Conservation (phyloP, 73 alveolate species). For the Tetrahymena elliotti region DNA sequence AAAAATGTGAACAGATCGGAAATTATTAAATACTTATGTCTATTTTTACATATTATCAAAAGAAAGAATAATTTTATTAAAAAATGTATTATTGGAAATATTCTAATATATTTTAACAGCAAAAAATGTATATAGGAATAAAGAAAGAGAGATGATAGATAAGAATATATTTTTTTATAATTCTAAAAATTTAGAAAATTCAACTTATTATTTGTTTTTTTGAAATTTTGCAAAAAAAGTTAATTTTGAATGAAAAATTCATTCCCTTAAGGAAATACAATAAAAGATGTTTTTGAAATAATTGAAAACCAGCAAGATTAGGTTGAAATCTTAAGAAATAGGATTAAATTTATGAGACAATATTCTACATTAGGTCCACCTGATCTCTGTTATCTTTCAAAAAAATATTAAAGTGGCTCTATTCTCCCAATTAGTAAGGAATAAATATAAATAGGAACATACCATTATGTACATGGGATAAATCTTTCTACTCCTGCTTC, state of each 20-base stretch:
- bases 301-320: background rate
- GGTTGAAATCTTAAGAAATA: background rate
- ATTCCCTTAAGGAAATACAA: background rate
- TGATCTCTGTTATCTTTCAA: background rate
- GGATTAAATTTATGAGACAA: background rate
- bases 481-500: background rate
- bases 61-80: no score
- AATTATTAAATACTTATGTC: no score
- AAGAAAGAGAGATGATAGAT: background rate
- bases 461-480: background rate
- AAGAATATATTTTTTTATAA: no score
- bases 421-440: background rate
- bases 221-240: background rate
- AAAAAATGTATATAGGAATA: no score
- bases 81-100: no score
- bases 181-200: background rate
- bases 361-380: background rate
- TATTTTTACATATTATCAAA: no score
- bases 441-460: background rate
- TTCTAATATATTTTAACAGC: background rate
- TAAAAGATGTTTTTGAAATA: background rate
- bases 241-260: background rate
- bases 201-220: background rate
- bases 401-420: background rate
- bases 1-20: no score